phyloP scores from a whole-genome alignment of 2,329 filamentous ascomycete species.

The Cladosporium sp. region DNA sequence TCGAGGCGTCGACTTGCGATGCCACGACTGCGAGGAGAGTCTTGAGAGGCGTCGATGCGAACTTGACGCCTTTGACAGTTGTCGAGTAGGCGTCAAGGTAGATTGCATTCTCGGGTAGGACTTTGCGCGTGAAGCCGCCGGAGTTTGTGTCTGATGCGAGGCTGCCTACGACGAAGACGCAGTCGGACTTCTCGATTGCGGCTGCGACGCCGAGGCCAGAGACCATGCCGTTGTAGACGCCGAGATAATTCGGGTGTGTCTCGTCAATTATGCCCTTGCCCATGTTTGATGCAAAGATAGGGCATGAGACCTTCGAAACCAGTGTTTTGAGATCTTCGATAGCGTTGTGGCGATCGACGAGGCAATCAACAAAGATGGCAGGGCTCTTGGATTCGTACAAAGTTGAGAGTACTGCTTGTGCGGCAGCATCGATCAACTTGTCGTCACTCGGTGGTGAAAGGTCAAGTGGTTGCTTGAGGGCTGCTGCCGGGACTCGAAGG shows the following conservation, averaged over 20 bases:
- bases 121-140: constrained; percentile 36
- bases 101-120: constrained; percentile 30
- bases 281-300: constrained; percentile 38
- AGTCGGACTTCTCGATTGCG: constrained; percentile 34
- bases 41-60: constrained; percentile 35
- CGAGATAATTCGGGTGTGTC: constrained; percentile 36
- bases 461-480: constrained; percentile 37
- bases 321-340: constrained; percentile 31
- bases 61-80: constrained; percentile 30
- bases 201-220: constrained; percentile 35
- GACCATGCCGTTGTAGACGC: constrained; percentile 39
- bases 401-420: constrained; percentile 31
- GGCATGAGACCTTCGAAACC: constrained; percentile 33
- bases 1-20: constrained; percentile 18
- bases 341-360: constrained; percentile 37
- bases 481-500: constrained; percentile 34
- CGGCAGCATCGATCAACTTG: constrained; percentile 26
- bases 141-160: constrained; percentile 42
- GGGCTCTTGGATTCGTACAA: constrained; percentile 35
- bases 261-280: constrained; percentile 43
- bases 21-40: constrained; percentile 31
- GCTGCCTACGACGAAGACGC: constrained; percentile 37
- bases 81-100: constrained; percentile 37
- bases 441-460: constrained; percentile 28
- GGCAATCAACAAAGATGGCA: constrained; percentile 36